Evolutionary conservation across 2,329 filamentous ascomycete species (phyloP).

Genomic region (Chaetomiaceae sp.): DNA sequence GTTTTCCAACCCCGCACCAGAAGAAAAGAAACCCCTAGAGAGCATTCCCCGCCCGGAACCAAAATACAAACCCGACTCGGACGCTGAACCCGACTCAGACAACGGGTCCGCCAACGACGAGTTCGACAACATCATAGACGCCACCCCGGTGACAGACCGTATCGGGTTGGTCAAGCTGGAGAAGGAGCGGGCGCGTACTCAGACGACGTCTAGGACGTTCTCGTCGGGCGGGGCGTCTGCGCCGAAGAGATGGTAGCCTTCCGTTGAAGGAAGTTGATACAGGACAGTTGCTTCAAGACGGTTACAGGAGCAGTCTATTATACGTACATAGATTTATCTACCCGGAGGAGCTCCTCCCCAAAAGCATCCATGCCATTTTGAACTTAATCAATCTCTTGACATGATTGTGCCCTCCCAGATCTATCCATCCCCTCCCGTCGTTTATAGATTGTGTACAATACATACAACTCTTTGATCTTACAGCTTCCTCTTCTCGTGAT

Average conservation of each 20-base stretch:
- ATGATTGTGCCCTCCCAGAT: not conserved
- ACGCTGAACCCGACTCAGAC: constrained; percentile 69
- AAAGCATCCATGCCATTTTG: constrained; percentile 1
- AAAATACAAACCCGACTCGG: constrained; percentile 51
- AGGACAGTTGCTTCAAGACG: not conserved
- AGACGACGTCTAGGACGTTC: constrained; percentile 48
- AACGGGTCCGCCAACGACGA: constrained; percentile 52
- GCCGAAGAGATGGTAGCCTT: constrained; percentile 42
- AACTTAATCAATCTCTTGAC: not conserved
- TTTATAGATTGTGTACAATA: constrained; percentile 1
- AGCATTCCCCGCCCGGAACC: constrained; percentile 56
- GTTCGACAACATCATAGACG: constrained; percentile 90
- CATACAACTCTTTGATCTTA: constrained; percentile 30
- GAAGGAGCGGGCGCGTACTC: constrained; percentile 48
- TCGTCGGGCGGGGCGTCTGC: constrained; percentile 47
- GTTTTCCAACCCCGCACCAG: constrained; percentile 60
- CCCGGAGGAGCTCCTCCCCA: not conserved
- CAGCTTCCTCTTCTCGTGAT: constrained; percentile 60
- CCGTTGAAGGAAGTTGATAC: too few species aligned
- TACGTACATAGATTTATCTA: constrained; percentile 6
- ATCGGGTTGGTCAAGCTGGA: constrained; percentile 61
- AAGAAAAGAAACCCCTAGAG: constrained; percentile 54
- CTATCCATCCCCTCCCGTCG: not conserved
- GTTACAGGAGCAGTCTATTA: constrained; percentile 2
- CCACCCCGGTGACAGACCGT: constrained; percentile 82